Percentiles rank a stretch among this genome's conserved stretches.
phyloP scores from a whole-genome alignment of 306 rosid genomes.

The Dryas drummondii region DNA sequence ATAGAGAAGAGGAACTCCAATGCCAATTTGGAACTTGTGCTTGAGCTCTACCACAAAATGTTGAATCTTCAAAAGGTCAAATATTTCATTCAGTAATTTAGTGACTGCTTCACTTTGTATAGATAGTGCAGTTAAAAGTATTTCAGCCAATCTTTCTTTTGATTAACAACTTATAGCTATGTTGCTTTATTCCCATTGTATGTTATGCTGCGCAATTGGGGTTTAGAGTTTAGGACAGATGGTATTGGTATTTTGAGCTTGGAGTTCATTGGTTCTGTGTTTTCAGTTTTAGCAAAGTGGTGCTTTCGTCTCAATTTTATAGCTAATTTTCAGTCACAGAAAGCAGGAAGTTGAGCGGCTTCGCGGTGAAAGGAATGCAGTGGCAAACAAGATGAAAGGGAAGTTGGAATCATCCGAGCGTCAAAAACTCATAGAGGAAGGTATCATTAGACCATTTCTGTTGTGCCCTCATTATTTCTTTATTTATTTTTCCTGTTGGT shows the following conservation, averaged over 20 bases:
- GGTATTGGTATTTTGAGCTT: background rate
- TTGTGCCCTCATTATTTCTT: background rate
- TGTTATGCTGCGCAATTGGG: background rate
- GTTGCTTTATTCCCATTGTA: background rate
- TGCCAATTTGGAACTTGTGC: slow-evolving; percentile 78
- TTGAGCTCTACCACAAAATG: slow-evolving; percentile 69
- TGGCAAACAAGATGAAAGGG: slow-evolving; percentile 96
- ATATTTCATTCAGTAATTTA: slow-evolving; percentile 12
- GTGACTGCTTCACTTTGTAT: background rate
- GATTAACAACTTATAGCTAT: background rate
- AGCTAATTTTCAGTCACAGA: slow-evolving; percentile 80
- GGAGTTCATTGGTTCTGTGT: background rate
- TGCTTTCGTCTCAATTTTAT: slow-evolving; percentile 42
- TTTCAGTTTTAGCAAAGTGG: slow-evolving; percentile 8
- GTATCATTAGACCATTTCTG: slow-evolving; percentile 30
- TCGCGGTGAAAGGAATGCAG: slow-evolving; percentile 83
- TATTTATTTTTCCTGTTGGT: background rate
- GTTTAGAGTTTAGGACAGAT: background rate
- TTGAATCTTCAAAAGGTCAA: slow-evolving; percentile 80
- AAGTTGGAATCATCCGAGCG: slow-evolving; percentile 78
- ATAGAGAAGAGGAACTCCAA: slow-evolving; percentile 68
- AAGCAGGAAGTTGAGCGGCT: slow-evolving; percentile 97
- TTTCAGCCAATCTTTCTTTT: background rate
- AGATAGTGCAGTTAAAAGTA: background rate
- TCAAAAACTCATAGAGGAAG: slow-evolving; percentile 81